Evolutionary conservation across 169 alveolate species (phyloP).

Genomic region (Plasmodium inui): DNA sequence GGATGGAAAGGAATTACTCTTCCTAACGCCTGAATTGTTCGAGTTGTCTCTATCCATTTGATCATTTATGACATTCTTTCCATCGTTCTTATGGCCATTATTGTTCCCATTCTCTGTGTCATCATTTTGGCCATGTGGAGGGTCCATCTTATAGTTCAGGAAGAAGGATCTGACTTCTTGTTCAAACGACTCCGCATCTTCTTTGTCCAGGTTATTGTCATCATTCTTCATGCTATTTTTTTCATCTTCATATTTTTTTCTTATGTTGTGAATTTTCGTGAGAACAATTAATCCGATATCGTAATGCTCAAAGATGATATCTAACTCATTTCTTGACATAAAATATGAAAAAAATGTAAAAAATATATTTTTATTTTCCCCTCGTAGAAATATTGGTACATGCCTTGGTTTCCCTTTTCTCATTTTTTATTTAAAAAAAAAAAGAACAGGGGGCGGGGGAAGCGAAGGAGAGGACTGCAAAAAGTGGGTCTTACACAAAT

Average conservation of each 20-base stretch:
- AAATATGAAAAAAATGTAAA: conserved; percentile 64
- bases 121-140: conserved; percentile 6
- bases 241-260: conserved; percentile 67
- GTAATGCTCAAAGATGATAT: conserved; percentile 59
- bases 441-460: background rate
- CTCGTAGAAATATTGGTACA: conserved; percentile 70
- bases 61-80: background rate
- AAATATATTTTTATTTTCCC: conserved; percentile 63
- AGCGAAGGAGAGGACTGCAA: background rate
- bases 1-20: background rate
- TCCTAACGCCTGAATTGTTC: background rate
- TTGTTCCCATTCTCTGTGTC: background rate
- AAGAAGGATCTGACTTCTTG: conserved; percentile 37
- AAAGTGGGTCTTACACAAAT: conserved; percentile 6
- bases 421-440: conserved; percentile 38
- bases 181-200: conserved; percentile 36
- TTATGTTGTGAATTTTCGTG: conserved; percentile 63
- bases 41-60: background rate
- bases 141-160: conserved; percentile 35
- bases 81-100: conserved; percentile 10
- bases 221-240: conserved; percentile 23
- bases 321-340: conserved; percentile 64
- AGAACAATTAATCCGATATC: conserved; percentile 70
- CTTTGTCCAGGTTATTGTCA: conserved; percentile 30
- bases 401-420: conserved; percentile 74